Base-by-base conservation (phyloP, 179 eudicot species). In the Corrigiola litoralis region DNA sequence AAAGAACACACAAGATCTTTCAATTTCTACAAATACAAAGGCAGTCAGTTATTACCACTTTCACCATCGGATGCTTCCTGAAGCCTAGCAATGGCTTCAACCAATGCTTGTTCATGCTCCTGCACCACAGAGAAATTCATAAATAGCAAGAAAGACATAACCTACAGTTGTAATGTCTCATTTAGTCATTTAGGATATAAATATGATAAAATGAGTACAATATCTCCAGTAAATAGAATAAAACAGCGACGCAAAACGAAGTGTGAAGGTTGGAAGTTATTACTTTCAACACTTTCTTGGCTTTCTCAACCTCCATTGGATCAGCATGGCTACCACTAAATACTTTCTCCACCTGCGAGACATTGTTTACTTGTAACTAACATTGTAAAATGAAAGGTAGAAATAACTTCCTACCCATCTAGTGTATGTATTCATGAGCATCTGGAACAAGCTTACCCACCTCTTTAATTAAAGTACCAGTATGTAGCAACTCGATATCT, bases 271-370 rank as follows among this genome's bases (percentile, higher is more conserved):
- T 51, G 48, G 32, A 13, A 16, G 41, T 57, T 33, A 61, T 74
- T 66, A 92, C 98, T 82, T 82, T 90, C 23, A 92, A 77, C 77
- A 85, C 79, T 81, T 80, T 86, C 85, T 85, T 92, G 61, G 96
- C 98, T 66, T 87, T 90, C 70, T 81, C 86, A 59, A 92, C 85
- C 72, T 84, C 97, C 27, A 63, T 70, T 37, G 78, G 81, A 69
- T 82, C 85, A 57, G 95, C 95, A 75, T 82, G 95, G 70, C 75
- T 86, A 67, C 84, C 80, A 69, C 71, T 80, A 72, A 92, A 82
- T 63, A 92, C 80, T 72, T 77, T 92, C 74, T 89, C 96, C 51
- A 89, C 96, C 98, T 89, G 83, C 38, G 38, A 18, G 55, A 53
- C 24, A 58, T 37, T 40, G 61, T 57, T 34, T 66, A 40, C 45